Percentiles rank a stretch among this genome's conserved stretches.
Conservation (phyloP, 345 rosid genomes). For the Brassica cretica region DNA sequence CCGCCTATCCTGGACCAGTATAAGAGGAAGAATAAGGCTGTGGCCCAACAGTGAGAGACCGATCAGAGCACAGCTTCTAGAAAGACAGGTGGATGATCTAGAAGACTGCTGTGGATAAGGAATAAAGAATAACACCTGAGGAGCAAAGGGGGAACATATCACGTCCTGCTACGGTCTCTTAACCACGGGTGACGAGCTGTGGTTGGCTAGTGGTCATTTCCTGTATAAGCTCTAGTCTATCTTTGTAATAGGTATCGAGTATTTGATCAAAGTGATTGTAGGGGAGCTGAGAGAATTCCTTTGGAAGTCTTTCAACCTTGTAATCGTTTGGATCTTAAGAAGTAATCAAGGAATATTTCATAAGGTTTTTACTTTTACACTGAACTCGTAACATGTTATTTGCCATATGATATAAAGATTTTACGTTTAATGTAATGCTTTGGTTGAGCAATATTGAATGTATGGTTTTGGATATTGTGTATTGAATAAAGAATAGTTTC, state of each 20-base stretch:
- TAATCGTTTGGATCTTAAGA: too few relatives aligned
- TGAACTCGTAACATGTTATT: too few relatives aligned
- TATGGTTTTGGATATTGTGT: conserved; percentile 21
- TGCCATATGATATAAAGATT: conserved; percentile 13
- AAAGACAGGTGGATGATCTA: background rate
- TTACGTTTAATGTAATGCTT: background rate
- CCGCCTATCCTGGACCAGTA: background rate
- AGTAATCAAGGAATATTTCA: too few relatives aligned
- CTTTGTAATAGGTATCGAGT: background rate
- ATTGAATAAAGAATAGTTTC: conserved; percentile 8
- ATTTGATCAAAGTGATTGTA: background rate
- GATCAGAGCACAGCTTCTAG: background rate
- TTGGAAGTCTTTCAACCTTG: background rate
- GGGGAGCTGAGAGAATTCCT: too few relatives aligned
- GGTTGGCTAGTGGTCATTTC: background rate
- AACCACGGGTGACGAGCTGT: background rate
- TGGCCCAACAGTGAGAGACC: background rate
- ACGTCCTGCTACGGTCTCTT: background rate
- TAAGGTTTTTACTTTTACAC: too few relatives aligned
- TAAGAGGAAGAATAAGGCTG: background rate
- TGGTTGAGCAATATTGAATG: conserved; percentile 19
- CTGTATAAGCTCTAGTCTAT: background rate
- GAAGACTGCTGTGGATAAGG: too few relatives aligned
- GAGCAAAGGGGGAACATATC: too few relatives aligned
- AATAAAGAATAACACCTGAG: too few relatives aligned